phyloP scores from a whole-genome alignment of 768 basidiomycete species.

The Phaffia australis region DNA sequence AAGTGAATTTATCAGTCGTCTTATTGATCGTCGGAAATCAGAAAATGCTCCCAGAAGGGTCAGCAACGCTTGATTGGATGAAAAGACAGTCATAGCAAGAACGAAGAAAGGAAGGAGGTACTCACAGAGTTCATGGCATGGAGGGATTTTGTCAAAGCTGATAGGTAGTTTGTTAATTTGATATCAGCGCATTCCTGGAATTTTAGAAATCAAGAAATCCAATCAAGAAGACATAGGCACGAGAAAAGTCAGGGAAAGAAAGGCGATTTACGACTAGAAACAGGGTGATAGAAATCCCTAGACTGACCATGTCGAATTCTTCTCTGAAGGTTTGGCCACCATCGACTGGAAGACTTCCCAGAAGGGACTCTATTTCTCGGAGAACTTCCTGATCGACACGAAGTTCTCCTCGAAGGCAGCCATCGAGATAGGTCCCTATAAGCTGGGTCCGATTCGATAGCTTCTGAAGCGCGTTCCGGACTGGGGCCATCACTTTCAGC shows the following conservation, averaged over 20 bases:
- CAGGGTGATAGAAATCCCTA: background rate
- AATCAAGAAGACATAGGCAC: background rate
- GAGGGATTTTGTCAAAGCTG: constrained; percentile 77
- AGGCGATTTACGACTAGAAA: background rate
- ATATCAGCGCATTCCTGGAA: constrained; percentile 88
- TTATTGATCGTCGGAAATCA: background rate
- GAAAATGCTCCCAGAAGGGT: background rate
- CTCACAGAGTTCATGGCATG: constrained; percentile 79
- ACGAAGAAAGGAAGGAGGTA: background rate
- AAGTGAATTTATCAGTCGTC: constrained; percentile 21
- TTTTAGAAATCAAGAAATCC: background rate
- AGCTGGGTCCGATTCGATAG: constrained; percentile 78
- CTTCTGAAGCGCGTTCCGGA: constrained; percentile 87
- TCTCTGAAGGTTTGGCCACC: constrained; percentile 70
- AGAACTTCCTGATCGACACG: constrained; percentile 66
- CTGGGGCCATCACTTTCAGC: constrained; percentile 75
- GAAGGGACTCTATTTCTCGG: constrained; percentile 70
- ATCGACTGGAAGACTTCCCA: constrained; percentile 78
- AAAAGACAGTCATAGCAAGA: too few relatives aligned
- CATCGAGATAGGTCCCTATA: constrained; percentile 73
- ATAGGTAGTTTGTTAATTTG: constrained; percentile 78
- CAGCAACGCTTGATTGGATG: background rate
- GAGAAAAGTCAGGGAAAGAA: background rate
- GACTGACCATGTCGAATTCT: constrained; percentile 73
- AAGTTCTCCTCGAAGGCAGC: constrained; percentile 62